Conservation (phyloP, 139 green algal species). For the Ulvella scutata region DNA sequence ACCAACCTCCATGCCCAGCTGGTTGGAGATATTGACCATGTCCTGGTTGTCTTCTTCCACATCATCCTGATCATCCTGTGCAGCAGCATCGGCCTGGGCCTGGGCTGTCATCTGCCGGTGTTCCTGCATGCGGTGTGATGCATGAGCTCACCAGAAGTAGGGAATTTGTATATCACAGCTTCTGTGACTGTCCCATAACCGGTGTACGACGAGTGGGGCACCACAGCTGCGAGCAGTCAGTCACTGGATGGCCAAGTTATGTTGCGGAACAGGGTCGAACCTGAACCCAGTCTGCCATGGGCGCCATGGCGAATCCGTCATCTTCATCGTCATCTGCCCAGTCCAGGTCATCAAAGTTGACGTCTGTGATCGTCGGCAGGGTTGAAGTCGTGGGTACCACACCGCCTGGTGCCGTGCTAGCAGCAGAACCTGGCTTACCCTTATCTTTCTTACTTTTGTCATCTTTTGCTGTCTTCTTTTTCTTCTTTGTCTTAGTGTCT, state of each 20-base stretch:
- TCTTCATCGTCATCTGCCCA: background rate
- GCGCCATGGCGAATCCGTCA: background rate
- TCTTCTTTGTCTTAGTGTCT: slow-evolving; percentile 1
- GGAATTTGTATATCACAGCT: too few species aligned
- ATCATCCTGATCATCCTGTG: background rate
- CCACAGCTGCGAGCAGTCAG: too few species aligned
- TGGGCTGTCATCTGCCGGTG: background rate
- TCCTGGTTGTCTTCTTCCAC: background rate
- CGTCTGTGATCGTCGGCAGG: background rate
- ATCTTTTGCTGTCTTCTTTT: slow-evolving; percentile 1
- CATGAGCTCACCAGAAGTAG: too few species aligned
- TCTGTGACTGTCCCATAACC: too few species aligned
- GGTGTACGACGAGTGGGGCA: too few species aligned
- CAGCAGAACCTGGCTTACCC: background rate
- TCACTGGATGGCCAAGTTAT: too few species aligned
- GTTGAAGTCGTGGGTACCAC: background rate
- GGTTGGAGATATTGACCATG: background rate
- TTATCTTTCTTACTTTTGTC: slow-evolving; percentile 3
- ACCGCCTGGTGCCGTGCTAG: too few species aligned
- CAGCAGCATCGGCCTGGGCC: too few species aligned
- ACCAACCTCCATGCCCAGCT: background rate
- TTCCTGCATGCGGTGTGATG: too few species aligned
- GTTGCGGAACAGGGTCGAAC: background rate
- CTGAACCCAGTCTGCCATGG: background rate
- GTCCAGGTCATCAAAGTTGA: background rate